These are phyloP conservation scores for Letharia columbiana DNA, from an alignment of 495 filamentous ascomycete species.

Conservation along the genomic window DNA sequence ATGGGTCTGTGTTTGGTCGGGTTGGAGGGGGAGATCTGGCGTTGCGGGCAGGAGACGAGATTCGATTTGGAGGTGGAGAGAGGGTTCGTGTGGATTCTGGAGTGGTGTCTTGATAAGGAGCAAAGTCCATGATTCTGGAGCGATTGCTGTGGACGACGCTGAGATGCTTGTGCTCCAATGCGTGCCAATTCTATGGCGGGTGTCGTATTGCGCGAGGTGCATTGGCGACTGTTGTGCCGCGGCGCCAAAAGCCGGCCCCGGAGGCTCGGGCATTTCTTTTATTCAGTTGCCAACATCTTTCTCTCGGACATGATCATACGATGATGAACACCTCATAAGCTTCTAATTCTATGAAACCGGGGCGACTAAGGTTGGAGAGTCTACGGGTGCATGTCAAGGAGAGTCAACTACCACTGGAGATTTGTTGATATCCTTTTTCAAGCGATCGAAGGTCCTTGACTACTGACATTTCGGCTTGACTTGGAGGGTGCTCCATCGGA, in stretches of 20 bases:
- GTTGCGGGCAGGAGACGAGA: slow-evolving; percentile 41
- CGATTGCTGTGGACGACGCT: not conserved
- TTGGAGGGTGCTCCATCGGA: not conserved
- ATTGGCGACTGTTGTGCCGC: not conserved
- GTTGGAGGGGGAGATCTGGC: slow-evolving; percentile 30
- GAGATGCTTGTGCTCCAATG: not conserved
- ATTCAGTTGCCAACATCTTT: not conserved
- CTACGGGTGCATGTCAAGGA: not conserved
- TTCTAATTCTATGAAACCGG: not conserved
- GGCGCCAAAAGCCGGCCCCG: not conserved
- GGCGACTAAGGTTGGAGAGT: not conserved
- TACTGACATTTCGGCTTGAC: not conserved
- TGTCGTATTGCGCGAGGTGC: not conserved
- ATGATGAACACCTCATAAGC: not conserved
- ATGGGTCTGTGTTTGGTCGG: slow-evolving; percentile 27
- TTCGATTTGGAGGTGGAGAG: slow-evolving; percentile 53
- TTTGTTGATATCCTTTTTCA: not conserved
- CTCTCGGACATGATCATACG: not conserved
- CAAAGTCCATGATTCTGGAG: slow-evolving; percentile 69
- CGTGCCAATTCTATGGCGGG: not conserved
- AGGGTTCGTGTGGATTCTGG: slow-evolving; percentile 67
- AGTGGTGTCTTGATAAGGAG: slow-evolving; percentile 84
- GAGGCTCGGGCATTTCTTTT: too few relatives aligned
- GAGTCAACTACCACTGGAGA: not conserved
- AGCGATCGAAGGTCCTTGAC: not conserved